A percentile compares a stretch with the other conserved stretches of the same genome.
These are phyloP conservation scores for Jackrogersella multiformis DNA, from an alignment of 495 filamentous ascomycete genomes.

Conservation along the genomic window DNA sequence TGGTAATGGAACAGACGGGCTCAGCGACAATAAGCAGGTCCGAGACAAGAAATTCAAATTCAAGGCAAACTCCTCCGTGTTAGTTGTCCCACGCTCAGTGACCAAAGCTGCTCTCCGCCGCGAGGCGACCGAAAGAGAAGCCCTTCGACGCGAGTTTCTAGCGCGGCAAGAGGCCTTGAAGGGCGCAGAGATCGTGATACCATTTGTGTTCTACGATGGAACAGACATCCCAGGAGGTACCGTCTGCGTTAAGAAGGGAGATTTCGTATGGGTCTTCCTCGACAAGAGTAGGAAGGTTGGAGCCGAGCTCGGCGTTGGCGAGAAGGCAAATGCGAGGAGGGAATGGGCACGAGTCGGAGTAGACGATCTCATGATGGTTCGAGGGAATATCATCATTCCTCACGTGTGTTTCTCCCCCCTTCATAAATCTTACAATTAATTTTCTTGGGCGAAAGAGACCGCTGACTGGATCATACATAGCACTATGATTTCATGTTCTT, in stretches of 20 bases:
- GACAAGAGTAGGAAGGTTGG: constrained; percentile 91
- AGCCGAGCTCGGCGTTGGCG: constrained; percentile 78
- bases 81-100: constrained; percentile 76
- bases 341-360: constrained; percentile 95
- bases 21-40: constrained; percentile 71
- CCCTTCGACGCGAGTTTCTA: constrained; percentile 85
- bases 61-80: constrained; percentile 71
- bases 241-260: constrained; percentile 90
- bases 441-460: background rate
- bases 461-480: constrained; percentile 61
- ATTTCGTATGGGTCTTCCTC: constrained; percentile 88
- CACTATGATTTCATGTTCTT: constrained; percentile 98
- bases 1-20: constrained; percentile 53
- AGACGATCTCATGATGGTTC: constrained; percentile 95
- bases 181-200: constrained; percentile 86
- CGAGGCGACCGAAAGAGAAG: constrained; percentile 84
- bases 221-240: constrained; percentile 87
- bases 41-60: constrained; percentile 59
- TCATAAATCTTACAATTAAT: background rate
- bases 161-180: constrained; percentile 86
- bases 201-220: constrained; percentile 99
- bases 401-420: constrained; percentile 71
- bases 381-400: constrained; percentile 91
- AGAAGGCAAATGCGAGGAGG: constrained; percentile 70
- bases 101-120: constrained; percentile 85